Evolutionary conservation across 106 monocot genomes (phyloP), one percentile per base, ranked within the genome.

Genomic region (Acorus calamus): DNA sequence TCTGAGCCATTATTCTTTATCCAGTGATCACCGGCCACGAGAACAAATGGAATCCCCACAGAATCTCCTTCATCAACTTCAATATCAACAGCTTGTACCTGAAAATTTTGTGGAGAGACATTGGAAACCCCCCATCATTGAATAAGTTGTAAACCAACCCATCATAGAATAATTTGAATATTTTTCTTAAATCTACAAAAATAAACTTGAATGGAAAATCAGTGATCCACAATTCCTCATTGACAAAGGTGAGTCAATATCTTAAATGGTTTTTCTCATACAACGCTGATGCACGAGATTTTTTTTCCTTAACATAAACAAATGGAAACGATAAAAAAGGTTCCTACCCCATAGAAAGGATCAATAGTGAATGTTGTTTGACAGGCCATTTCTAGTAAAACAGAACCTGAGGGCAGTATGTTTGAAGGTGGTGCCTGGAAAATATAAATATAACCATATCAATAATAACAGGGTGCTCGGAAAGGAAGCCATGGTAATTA

Each of bases 1-100:
- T 98, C 87, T 14, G 78, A 87, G 58, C 72, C 91, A 57, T 73
- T 78, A 72, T 98, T 79, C 47, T 91, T 98, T 52, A 98, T 91
- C 96, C 96, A 98, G 48, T 61, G 58, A 45, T 49, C 89, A 71
- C 70, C 85, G 65, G 83, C 71, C 14, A 42, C 73, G 47, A 91
- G 74, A 28, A 98, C 85, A 83, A 98, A 98, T 55, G 84, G 85
- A 69, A 98, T 78, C 7, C 96, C 87, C 52, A 56, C 53, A 65
- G 74, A 98, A 8, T 83, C 66, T 44, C 65, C 70, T 49, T 52
- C 83, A 70, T 72, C 78, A 63, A 91, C 73, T 61, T 83, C 80
- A 42, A 98, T 81, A 65, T 91, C 91, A 77, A 91, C 61, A 77
- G 68, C 66, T 82, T 82, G 80, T 14, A 81, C 8, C 62, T 57